A percentile compares a stretch with the other conserved stretches of the same genome.
Conservation (phyloP, 192 early-diverging fungal species). For the Linnemannia hyalina region DNA sequence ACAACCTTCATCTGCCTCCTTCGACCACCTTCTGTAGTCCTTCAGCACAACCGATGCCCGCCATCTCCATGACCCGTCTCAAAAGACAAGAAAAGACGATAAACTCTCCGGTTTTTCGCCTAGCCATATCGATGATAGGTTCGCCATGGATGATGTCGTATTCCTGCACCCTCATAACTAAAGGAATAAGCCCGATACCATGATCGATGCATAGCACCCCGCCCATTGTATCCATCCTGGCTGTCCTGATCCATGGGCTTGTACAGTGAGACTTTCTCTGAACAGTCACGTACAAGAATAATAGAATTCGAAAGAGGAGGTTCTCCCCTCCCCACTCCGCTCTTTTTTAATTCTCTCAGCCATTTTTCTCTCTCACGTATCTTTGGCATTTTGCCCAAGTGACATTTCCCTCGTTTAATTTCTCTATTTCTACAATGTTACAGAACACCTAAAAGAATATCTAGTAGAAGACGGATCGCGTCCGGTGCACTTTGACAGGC, state of each 20-base stretch:
- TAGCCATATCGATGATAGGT: not conserved
- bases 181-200: not conserved
- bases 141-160: not conserved
- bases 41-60: not conserved
- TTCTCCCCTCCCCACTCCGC: not conserved
- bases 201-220: not conserved
- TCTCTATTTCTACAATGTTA: not conserved
- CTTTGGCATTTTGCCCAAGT: not conserved
- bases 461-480: constrained; percentile 48
- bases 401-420: not conserved
- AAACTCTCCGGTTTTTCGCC: not conserved
- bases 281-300: constrained; percentile 49
- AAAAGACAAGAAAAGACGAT: not conserved
- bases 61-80: not conserved
- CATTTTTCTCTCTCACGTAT: not conserved
- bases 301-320: constrained; percentile 49
- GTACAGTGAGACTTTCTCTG: not conserved
- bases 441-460: not conserved
- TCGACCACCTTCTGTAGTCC: not conserved
- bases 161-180: not conserved
- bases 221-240: not conserved
- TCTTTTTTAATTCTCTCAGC: not conserved
- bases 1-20: not conserved
- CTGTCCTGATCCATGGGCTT: not conserved
- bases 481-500: constrained; percentile 52